Base-by-base conservation (phyloP, 176 grass and related monocot genomes). In the Olyra latifolia region DNA sequence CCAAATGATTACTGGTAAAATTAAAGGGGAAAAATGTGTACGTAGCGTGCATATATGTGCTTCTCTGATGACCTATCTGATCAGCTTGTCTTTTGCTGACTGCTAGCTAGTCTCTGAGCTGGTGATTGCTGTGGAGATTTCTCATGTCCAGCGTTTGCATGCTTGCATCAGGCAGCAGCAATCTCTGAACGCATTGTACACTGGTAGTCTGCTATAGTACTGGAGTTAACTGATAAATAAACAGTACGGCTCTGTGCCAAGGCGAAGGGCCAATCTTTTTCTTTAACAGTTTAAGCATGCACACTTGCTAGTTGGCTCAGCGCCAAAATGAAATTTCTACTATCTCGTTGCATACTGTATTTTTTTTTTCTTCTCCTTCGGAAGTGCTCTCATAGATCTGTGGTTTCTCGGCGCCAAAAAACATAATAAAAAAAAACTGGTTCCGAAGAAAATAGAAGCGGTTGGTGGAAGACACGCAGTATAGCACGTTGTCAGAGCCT, bases 121-220 rank as follows among this genome's bases (percentile, higher is more conserved):
- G 17, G 13, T 40, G 79, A 61, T 61, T 82, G 55, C 61, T 62
- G 54, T 43, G 58, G 10, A 64, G 49, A 7, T 27, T 64, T 20
- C 7, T 25, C 29, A 2, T 10, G n/a, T 9, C 27, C 12, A 32
- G 13, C 25, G 61, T 16, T 14, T 52, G 6, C 14, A 17, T 63
- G 49, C 27, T 49, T 72, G 42, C 67, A 72, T 81, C 79, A 61
- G 42, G 29, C 35, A 24, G 29, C 35, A 24, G 20, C 72, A 35
- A 59, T 27, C 72, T 58, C 55, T 12, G 35, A 27, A 1, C 30
- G 30, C n/a, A 52, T 24, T 50, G 80, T 79, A 0, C 76, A n/a
- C 64, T 41, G 17, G 48, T 5, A 3, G 49, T 54, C n/a, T n/a
- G n/a, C n/a, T n/a, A 4, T 22, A 56, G 53, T 23, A 49, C 47